Percentiles rank a stretch among this genome's conserved stretches.
Conservation (phyloP, 192 early-diverging fungal genomes). For the Powellomyces hirtus region DNA sequence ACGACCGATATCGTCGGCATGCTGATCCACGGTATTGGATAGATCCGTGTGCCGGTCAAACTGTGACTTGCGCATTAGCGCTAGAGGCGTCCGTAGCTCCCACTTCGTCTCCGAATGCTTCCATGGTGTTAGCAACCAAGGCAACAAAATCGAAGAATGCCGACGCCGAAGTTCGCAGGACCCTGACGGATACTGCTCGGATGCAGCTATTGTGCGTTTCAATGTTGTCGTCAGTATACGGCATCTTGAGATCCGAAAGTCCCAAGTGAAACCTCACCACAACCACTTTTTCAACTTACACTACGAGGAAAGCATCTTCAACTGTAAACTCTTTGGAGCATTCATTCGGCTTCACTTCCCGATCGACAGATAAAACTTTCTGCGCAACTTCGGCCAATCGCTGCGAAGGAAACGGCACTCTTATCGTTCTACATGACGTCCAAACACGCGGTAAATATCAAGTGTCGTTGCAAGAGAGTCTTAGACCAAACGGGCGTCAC, state of each 20-base stretch:
- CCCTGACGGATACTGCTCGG: not conserved
- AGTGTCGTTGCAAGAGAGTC: too few relatives aligned
- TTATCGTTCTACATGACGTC: conserved; percentile 5
- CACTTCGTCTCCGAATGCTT: conserved; percentile 23
- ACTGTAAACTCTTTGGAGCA: conserved; percentile 1
- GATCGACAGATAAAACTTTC: conserved; percentile 14
- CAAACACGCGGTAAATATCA: too few relatives aligned
- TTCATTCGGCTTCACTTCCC: conserved; percentile 18
- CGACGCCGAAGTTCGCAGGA: conserved; percentile 8
- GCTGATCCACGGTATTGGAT: too few relatives aligned
- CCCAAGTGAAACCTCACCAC: not conserved
- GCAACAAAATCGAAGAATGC: not conserved
- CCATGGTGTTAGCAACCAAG: conserved; percentile 18
- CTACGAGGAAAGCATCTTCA: conserved; percentile 2
- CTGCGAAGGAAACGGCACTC: conserved; percentile 10
- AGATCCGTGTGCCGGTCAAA: too few relatives aligned
- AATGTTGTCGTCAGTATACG: not conserved
- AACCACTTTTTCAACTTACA: conserved; percentile 16
- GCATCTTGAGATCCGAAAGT: not conserved
- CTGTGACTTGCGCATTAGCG: too few relatives aligned
- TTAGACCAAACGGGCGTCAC: too few relatives aligned
- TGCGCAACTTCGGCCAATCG: conserved; percentile 2
- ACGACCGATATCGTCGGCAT: too few relatives aligned
- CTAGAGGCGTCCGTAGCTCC: too few relatives aligned
- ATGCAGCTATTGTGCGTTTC: not conserved